Percentiles rank a stretch among this genome's conserved stretches.
Evolutionary conservation across 331 rosid species (phyloP).

Genomic region (Cydonia oblonga): DNA sequence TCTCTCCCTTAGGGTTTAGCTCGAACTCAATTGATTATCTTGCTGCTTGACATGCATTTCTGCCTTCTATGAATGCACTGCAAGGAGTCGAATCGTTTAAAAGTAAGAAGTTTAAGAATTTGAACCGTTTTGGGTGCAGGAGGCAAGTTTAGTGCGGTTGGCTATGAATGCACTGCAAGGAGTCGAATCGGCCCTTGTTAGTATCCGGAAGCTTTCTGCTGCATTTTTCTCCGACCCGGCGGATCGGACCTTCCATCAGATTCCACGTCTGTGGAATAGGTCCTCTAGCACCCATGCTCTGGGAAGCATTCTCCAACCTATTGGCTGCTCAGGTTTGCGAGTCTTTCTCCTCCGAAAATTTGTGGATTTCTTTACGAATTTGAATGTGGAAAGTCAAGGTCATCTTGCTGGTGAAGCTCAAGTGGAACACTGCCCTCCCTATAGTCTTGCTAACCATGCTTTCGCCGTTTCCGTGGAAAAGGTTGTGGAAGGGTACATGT

Average conservation of each 20-base stretch:
- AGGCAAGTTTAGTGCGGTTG: constrained; percentile 69
- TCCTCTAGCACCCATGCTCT: constrained; percentile 67
- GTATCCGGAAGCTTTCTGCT: constrained; percentile 43
- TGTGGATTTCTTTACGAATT: constrained; percentile 39
- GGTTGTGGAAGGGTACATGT: constrained; percentile 63
- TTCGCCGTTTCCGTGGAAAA: constrained; percentile 78
- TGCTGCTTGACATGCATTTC: too few species aligned
- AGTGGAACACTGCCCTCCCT: constrained; percentile 21
- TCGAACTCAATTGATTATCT: neutral
- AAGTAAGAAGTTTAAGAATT: neutral
- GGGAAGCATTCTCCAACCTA: constrained; percentile 52
- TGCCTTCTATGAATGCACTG: too few species aligned
- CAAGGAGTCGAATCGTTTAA: neutral
- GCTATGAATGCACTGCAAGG: constrained; percentile 74
- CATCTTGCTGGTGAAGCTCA: constrained; percentile 14
- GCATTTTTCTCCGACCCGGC: constrained; percentile 56
- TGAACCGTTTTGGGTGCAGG: constrained; percentile 31
- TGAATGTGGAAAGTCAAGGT: constrained; percentile 15
- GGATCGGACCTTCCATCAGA: constrained; percentile 53
- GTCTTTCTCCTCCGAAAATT: constrained; percentile 61
- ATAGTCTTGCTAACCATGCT: constrained; percentile 79
- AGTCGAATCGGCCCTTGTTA: constrained; percentile 53
- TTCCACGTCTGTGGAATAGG: constrained; percentile 66
- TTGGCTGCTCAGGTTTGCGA: constrained; percentile 50
- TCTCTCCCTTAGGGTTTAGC: constrained; percentile 2